Conservation (phyloP, 1,284 basidiomycete species). For the Naganishia liquefaciens region DNA sequence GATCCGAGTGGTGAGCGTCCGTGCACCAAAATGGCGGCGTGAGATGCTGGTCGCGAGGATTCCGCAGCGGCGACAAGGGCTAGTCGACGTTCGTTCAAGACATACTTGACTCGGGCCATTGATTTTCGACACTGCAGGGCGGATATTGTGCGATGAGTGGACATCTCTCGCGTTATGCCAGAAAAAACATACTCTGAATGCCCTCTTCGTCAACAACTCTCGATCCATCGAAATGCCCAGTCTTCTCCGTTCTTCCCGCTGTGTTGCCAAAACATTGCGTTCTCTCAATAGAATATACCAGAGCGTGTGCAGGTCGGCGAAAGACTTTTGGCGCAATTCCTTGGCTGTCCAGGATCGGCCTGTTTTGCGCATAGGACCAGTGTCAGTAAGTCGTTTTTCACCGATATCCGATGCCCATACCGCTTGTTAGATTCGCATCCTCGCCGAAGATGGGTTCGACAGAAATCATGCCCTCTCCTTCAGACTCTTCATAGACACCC, state of each 20-base stretch:
- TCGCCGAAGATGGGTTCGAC: constrained; percentile 40
- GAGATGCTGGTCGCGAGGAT: constrained; percentile 27
- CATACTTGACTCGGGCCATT: constrained; percentile 95
- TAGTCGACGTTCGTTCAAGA: constrained; percentile 85
- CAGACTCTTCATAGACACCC: constrained; percentile 39
- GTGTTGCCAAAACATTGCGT: constrained; percentile 84
- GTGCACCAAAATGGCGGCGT: constrained; percentile 27
- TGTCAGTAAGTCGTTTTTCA: not conserved
- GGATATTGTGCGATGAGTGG: not conserved
- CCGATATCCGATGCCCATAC: constrained; percentile 36
- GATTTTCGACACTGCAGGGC: constrained; percentile 76
- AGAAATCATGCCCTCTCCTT: constrained; percentile 42
- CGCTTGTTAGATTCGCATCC: constrained; percentile 39
- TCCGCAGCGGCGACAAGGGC: constrained; percentile 70
- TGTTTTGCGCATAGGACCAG: constrained; percentile 46
- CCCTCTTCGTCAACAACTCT: constrained; percentile 43
- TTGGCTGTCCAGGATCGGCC: constrained; percentile 81
- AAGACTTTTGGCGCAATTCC: constrained; percentile 84
- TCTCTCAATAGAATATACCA: constrained; percentile 90
- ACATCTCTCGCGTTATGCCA: constrained; percentile 34
- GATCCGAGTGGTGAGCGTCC: constrained; percentile 59
- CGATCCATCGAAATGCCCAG: constrained; percentile 56
- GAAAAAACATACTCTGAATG: constrained; percentile 40
- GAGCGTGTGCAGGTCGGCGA: constrained; percentile 84
- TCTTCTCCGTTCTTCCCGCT: constrained; percentile 71